Evolutionary conservation across 768 basidiomycete species (phyloP).

Genomic region (Royoungia palumana): DNA sequence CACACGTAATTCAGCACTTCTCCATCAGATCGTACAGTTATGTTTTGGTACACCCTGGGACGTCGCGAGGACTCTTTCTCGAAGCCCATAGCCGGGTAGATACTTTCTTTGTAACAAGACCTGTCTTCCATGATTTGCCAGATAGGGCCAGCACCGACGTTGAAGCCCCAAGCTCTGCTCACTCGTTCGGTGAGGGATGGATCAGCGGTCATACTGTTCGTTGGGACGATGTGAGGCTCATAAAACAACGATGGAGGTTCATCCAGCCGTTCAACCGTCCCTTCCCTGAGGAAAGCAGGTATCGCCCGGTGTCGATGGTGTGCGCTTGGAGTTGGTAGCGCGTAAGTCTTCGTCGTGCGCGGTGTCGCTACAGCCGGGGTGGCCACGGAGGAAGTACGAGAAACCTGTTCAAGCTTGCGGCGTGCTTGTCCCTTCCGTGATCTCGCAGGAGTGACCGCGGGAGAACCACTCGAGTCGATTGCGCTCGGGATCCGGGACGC

Average conservation of each 20-base stretch:
- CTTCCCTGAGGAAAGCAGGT: constrained; percentile 52
- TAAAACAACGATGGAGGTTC: constrained; percentile 50
- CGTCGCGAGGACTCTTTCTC: constrained; percentile 50
- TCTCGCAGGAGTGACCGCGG: constrained; percentile 6
- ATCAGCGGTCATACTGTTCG: constrained; percentile 55
- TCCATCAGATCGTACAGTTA: constrained; percentile 46
- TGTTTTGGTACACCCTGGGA: constrained; percentile 53
- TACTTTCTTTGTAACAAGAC: constrained; percentile 71
- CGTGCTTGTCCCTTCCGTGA: constrained; percentile 8
- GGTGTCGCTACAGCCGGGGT: constrained; percentile 3
- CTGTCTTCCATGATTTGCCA: constrained; percentile 81
- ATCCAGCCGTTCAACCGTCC: constrained; percentile 56
- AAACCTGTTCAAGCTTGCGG: constrained; percentile 16
- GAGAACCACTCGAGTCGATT: background rate
- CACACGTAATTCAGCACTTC: constrained; percentile 47
- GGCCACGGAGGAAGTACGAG: constrained; percentile 4
- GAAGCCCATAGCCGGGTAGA: constrained; percentile 20
- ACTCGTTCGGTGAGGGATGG: constrained; percentile 49
- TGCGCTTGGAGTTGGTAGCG: constrained; percentile 59
- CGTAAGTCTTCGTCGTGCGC: constrained; percentile 43
- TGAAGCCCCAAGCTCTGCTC: constrained; percentile 69
- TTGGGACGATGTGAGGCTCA: constrained; percentile 39
- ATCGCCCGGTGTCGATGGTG: constrained; percentile 73
- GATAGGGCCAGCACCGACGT: constrained; percentile 70
- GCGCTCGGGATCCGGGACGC: background rate